Conservation (phyloP, 1,284 basidiomycete species). For the Ustilago bromivora region DNA sequence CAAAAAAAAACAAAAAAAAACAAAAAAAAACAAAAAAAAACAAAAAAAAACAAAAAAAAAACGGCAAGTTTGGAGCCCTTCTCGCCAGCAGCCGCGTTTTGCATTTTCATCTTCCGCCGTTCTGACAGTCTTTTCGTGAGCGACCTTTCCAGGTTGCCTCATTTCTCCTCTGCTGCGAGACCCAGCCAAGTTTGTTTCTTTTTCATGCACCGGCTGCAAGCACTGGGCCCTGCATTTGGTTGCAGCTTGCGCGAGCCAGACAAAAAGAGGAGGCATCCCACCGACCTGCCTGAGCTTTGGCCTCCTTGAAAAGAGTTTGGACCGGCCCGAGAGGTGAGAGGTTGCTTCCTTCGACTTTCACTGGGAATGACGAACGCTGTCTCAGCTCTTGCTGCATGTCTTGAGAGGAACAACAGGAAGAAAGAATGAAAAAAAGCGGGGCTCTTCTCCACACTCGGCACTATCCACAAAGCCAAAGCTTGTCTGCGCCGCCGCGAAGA, state of each 20-base stretch:
- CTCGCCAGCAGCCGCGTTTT: not conserved
- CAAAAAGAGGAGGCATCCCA: not conserved
- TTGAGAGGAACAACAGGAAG: not conserved
- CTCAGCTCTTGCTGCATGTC: constrained; percentile 3
- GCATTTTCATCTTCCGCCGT: not conserved
- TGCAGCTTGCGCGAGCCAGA: not conserved
- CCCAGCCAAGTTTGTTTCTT: not conserved
- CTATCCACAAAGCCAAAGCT: not conserved
- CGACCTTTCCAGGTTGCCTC: not conserved
- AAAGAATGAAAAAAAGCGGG: not conserved
- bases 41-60: no score
- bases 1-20: no score
- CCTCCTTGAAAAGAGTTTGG: not conserved
- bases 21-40: no score
- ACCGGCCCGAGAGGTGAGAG: not conserved
- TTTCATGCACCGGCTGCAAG: constrained; percentile 1
- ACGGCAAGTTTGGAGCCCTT: not conserved
- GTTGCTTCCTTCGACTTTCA: not conserved
- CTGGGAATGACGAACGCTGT: not conserved
- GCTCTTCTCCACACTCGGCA: not conserved
- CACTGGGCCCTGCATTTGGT: constrained; percentile 2
- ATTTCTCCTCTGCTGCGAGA: not conserved
- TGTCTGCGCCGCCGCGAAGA: not conserved
- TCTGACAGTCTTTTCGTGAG: not conserved
- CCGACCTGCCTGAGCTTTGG: constrained; percentile 1